Percentiles rank a stretch among this genome's conserved stretches.
Conservation (phyloP, 2,329 filamentous ascomycete species). For the Fusarium pseudonygamai region DNA sequence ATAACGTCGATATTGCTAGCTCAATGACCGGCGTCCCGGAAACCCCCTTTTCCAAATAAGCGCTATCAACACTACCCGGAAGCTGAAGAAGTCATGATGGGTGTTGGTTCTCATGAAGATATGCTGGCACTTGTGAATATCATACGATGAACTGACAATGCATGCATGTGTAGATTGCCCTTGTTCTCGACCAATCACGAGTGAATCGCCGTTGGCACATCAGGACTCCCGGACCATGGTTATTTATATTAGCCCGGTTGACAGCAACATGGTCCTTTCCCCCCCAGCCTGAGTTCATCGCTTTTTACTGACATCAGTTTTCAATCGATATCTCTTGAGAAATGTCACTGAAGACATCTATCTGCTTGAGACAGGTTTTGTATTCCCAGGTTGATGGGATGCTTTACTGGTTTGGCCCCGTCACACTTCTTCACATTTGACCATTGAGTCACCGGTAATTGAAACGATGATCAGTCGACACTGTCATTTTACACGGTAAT, state of each 20-base stretch:
- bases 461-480: neutral
- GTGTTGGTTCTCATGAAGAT: neutral
- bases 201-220: neutral
- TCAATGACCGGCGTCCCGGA: neutral
- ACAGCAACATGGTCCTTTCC: accelerated
- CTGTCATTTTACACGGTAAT: neutral
- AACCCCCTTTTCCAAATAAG: neutral
- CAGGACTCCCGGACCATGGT: neutral
- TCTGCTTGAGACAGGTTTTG: too few relatives aligned
- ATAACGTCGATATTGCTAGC: neutral
- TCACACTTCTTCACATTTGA: neutral
- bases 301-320: neutral
- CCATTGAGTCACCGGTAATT: neutral
- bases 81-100: neutral
- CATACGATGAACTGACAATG: neutral
- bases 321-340: too few relatives aligned
- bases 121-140: neutral
- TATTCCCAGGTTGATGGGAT: too few relatives aligned
- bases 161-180: neutral
- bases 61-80: neutral
- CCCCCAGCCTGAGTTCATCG: neutral
- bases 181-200: neutral
- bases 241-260: neutral
- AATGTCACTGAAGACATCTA: neutral
- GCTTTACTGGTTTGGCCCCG: too few relatives aligned